Percentiles rank a stretch among this genome's conserved stretches.
Evolutionary conservation across 306 rosid species (phyloP).

Genomic region (Alnus glutinosa): DNA sequence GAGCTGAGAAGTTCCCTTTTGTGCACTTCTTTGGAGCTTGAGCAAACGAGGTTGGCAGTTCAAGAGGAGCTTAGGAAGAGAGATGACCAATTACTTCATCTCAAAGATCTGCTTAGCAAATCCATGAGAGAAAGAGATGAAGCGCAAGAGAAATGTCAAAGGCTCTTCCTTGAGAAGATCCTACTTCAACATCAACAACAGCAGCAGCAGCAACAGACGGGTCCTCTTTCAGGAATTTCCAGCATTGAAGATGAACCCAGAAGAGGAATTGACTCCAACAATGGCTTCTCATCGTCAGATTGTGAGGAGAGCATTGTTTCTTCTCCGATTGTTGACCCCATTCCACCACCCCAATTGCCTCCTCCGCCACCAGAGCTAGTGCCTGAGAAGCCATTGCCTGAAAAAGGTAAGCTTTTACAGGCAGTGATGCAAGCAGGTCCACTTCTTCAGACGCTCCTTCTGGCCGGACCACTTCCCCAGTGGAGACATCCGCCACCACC

Average conservation of each 20-base stretch:
- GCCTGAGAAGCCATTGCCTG: slow-evolving; percentile 76
- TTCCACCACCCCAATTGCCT: slow-evolving; percentile 45
- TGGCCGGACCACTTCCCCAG: slow-evolving; percentile 98
- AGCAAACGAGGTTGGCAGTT: slow-evolving; percentile 64
- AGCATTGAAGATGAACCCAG: slow-evolving; percentile 94
- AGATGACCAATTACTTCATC: slow-evolving; percentile 66
- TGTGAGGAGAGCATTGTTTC: slow-evolving; percentile 99
- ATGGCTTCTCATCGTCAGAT: slow-evolving; percentile 79
- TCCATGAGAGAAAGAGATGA: slow-evolving; percentile 82
- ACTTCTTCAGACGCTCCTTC: slow-evolving; percentile 76
- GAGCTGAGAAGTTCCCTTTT: slow-evolving; percentile 70
- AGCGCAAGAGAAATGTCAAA: slow-evolving; percentile 67
- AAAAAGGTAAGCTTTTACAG: slow-evolving; percentile 91
- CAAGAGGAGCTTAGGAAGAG: slow-evolving; percentile 84
- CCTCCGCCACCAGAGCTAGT: slow-evolving; percentile 37
- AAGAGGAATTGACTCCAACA: slow-evolving; percentile 74
- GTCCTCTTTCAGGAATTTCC: slow-evolving; percentile 79
- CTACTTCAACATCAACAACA: slow-evolving; percentile 43
- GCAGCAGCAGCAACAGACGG: slow-evolving; percentile 47
- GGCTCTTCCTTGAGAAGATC: slow-evolving; percentile 60
- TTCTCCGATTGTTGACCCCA: slow-evolving; percentile 68
- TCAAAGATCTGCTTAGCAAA: slow-evolving; percentile 65
- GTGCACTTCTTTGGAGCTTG: slow-evolving; percentile 73
- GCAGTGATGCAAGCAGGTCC: slow-evolving; percentile 99
- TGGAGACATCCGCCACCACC: slow-evolving; percentile 99